These are phyloP conservation scores for Lophiotrema nucula DNA, from an alignment of 495 filamentous ascomycete genomes.

Conservation along the genomic window DNA sequence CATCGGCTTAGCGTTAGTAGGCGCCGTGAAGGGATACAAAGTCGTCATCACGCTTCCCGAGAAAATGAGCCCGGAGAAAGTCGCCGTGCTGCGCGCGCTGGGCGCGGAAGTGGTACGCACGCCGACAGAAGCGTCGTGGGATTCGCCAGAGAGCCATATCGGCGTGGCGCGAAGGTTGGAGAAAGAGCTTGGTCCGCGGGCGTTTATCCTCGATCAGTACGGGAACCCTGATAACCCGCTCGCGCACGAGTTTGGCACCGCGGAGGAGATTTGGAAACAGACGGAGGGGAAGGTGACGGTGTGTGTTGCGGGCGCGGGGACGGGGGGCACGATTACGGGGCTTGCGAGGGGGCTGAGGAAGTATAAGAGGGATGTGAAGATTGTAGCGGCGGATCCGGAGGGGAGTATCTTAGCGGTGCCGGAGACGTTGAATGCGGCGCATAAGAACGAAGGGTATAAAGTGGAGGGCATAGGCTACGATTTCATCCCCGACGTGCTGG, in stretches of 20 bases:
- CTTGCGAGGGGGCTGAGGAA: slow-evolving; percentile 82
- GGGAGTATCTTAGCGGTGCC: slow-evolving; percentile 87
- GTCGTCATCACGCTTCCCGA: slow-evolving; percentile 98
- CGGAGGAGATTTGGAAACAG: slow-evolving; percentile 94
- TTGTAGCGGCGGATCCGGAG: slow-evolving; percentile 87
- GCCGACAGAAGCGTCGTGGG: slow-evolving; percentile 90
- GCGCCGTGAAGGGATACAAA: slow-evolving; percentile 93
- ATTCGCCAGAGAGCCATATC: slow-evolving; percentile 94
- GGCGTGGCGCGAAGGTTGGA: slow-evolving; percentile 85
- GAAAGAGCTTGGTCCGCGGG: slow-evolving; percentile 95
- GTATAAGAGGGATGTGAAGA: slow-evolving; percentile 76
- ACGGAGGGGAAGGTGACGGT: slow-evolving; percentile 80
- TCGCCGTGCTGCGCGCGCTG: slow-evolving; percentile 85
- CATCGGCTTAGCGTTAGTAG: slow-evolving; percentile 91
- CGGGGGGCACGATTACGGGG: slow-evolving; percentile 92
- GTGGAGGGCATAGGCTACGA: slow-evolving; percentile 99
- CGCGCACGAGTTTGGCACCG: slow-evolving; percentile 92
- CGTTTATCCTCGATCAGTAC: slow-evolving; percentile 97
- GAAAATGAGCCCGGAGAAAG: slow-evolving; percentile 99
- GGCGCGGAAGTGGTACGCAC: slow-evolving; percentile 98
- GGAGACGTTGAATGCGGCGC: slow-evolving; percentile 69
- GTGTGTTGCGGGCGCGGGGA: slow-evolving; percentile 89
- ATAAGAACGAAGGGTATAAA: slow-evolving; percentile 84
- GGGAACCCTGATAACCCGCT: slow-evolving; percentile 86
- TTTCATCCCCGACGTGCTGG: slow-evolving; percentile 92